Base-by-base conservation (phyloP, 345 rosid species). In the Moricandia arvensis region DNA sequence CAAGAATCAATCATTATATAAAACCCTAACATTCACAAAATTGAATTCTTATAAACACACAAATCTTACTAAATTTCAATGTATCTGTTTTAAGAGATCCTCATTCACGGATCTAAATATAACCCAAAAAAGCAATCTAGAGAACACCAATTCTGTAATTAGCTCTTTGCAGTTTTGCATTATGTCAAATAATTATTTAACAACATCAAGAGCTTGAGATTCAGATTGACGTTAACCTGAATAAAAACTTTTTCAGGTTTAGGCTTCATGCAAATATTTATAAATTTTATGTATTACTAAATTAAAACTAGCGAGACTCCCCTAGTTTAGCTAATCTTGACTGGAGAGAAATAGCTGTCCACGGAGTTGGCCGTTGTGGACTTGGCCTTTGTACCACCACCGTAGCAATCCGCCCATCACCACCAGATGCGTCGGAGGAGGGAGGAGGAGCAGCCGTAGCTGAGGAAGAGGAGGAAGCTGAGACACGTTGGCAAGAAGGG, bases 401-500 rank as follows among this genome's bases (percentile, higher is more conserved):
- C 10, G 67, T 33, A 54, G 59, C 24, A 43, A 43, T 8, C 43
- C 58, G 27, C 4, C 13, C 62, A 68, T 16, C 54, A 69, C 34
- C 64, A 58, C 64, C 66, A 59, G 74, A 41, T 1, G 43, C 13
- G 10, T 35, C 15, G 2, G 71, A 11, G 17, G 60, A 13, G 18
- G 53, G 15, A 26, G 63, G 49, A 67, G 15, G 11, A 6, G 69
- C 15, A 0, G 47, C 43, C 27, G 4, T 18, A 8, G 33, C 3
- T 3, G 80, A 5, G 8, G 77, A 7, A n/a, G 76, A 34, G 0
- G 85, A 87, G 27, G 93, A 81, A 12, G 81, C 80, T 0, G 90
- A 84, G 59, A 87, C 94, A 30, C 97, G 92, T 80, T 92, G 90
- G 9, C 96, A 90, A 4, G 97, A 92, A 43, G 96, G 96, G 69